A percentile compares a stretch with the other conserved stretches of the same genome.
These are phyloP conservation scores for Penicillium cataractarum DNA, from an alignment of 495 filamentous ascomycete species.

Conservation along the genomic window DNA sequence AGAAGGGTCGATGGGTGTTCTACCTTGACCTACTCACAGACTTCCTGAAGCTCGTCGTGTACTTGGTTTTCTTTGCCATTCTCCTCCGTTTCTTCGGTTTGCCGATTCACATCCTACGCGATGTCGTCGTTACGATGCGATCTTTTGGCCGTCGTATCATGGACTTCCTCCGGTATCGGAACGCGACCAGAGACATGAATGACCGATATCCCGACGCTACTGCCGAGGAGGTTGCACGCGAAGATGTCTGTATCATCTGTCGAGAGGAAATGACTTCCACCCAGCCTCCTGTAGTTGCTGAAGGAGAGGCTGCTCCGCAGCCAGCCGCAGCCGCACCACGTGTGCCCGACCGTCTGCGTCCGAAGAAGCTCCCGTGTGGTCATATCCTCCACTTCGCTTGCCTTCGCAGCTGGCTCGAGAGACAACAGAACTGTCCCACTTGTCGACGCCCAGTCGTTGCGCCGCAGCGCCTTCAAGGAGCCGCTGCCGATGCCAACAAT, in stretches of 20 bases:
- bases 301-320: constrained; percentile 36
- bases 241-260: constrained; percentile 97
- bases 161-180: constrained; percentile 85
- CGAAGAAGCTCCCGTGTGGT: constrained; percentile 95
- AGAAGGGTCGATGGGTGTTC: constrained; percentile 92
- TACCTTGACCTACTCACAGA: constrained; percentile 88
- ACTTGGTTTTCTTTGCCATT: constrained; percentile 89
- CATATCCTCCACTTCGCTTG: constrained; percentile 95
- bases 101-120: constrained; percentile 94
- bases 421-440: constrained; percentile 96
- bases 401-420: constrained; percentile 95
- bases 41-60: constrained; percentile 86
- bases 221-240: constrained; percentile 77
- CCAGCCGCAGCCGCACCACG: constrained; percentile 18
- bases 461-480: constrained; percentile 33
- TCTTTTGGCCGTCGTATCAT: constrained; percentile 86
- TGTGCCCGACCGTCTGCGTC: constrained; percentile 77
- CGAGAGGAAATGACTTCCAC: constrained; percentile 91
- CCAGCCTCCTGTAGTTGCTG: constrained; percentile 41
- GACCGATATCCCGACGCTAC: constrained; percentile 90
- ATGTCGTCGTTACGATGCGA: constrained; percentile 89
- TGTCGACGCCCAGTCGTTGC: constrained; percentile 77
- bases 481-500: constrained; percentile 31
- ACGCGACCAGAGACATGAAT: constrained; percentile 90
- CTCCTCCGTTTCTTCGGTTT: constrained; percentile 92